Conservation (phyloP, 129 eudicot genomes). For the Centaurea solstitialis region DNA sequence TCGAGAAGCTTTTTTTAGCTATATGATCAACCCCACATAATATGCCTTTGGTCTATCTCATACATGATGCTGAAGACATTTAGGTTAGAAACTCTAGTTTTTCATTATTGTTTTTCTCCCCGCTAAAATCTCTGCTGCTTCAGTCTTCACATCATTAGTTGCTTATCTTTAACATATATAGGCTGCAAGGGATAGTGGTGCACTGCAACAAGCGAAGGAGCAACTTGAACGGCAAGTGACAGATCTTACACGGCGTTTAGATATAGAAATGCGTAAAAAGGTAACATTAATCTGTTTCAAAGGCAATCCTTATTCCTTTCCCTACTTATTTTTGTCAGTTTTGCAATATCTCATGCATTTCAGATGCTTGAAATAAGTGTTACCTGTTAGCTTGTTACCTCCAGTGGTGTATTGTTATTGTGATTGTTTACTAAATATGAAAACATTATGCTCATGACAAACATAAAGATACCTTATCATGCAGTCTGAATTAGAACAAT, state of each 20-base stretch:
- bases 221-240: conserved; percentile 81
- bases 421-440: not conserved
- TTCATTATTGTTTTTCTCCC: conserved; percentile 7
- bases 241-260: conserved; percentile 81
- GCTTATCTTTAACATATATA: conserved; percentile 30
- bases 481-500: conserved; percentile 83
- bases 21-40: not conserved
- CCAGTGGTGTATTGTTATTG: conserved; percentile 4
- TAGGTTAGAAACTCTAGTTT: conserved; percentile 11
- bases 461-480: conserved; percentile 17
- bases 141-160: conserved; percentile 2
- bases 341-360: not conserved
- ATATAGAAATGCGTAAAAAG: conserved; percentile 78
- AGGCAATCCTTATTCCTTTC: not conserved
- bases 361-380: not conserved
- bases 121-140: conserved; percentile 5
- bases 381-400: not conserved
- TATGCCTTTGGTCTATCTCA: not conserved
- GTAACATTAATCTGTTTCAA: conserved; percentile 41
- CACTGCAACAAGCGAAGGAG: conserved; percentile 79
- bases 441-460: not conserved
- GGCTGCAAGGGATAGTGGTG: conserved; percentile 90
- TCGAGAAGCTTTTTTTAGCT: not conserved
- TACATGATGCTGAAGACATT: conserved; percentile 2
- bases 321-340: not conserved